Evolutionary conservation across 768 basidiomycete genomes (phyloP).

Genomic region (Mycena metata): DNA sequence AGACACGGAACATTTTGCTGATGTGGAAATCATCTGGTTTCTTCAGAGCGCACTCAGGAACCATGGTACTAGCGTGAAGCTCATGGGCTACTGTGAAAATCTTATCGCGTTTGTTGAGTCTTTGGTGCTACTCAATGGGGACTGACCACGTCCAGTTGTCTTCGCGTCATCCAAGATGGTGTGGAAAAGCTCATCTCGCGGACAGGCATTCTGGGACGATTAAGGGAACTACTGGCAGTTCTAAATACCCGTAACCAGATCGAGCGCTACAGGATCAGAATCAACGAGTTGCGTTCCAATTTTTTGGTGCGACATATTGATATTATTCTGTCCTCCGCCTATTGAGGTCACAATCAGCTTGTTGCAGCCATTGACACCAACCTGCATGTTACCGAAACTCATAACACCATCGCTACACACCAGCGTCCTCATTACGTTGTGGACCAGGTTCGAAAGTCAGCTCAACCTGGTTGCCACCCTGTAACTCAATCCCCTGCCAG

Average conservation of each 20-base stretch:
- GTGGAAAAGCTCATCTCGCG: neutral
- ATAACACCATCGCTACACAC: neutral
- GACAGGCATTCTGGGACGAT: neutral
- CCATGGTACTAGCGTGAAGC: neutral
- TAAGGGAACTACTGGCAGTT: neutral
- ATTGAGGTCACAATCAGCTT: neutral
- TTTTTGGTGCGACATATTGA: slow-evolving; percentile 6
- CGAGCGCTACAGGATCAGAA: neutral
- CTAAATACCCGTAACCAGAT: neutral
- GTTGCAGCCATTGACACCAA: slow-evolving; percentile 7
- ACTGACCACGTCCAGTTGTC: neutral
- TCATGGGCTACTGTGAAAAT: neutral
- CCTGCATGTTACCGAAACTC: neutral
- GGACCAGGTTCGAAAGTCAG: too few relatives aligned
- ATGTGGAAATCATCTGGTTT: too few relatives aligned
- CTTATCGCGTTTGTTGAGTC: neutral
- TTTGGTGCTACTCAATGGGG: neutral
- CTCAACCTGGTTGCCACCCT: neutral
- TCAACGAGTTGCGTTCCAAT: slow-evolving; percentile 11
- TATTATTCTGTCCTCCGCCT: neutral
- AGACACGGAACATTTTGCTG: too few relatives aligned
- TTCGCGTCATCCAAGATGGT: neutral
- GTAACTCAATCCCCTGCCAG: too few relatives aligned
- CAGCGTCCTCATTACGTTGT: too few relatives aligned
- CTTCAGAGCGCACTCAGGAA: too few relatives aligned